Base-by-base conservation (phyloP, 495 filamentous ascomycete genomes). In the Penicillium daleae region DNA sequence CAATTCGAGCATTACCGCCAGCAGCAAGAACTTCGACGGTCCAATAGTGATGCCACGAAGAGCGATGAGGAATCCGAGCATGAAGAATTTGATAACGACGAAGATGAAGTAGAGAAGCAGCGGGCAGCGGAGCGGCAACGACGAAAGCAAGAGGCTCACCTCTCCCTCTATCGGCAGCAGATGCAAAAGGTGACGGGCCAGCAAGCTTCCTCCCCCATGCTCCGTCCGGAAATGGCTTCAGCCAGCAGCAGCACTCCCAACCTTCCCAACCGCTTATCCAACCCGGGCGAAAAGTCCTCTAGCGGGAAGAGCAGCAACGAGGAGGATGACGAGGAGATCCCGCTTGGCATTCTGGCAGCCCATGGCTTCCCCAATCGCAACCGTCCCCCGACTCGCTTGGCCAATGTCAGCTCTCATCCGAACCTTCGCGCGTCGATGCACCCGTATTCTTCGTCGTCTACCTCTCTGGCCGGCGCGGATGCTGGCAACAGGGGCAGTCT, bases 181-280 rank as follows among this genome's bases (percentile, higher is more conserved):
- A 96, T 97, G 92, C 96, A 92, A 91, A 97, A 97, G 70, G 89
- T 96, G 21, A 96, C 92, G 8, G 93, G 93, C 52, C 91, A 92
- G 66, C 73, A 80, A 56, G 83, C 82, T 52, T 68, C 81, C 1
- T 82, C 74, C 64, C 73, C 73, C 21, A 67, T 70, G 7, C 70
- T 79, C 10, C 79, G 77, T 24, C 77, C 80, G 33, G 71, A 71
- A 27, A 66, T 75, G 68, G 78, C 75, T 49, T 74, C 74, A 35
- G 74, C 73, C 8, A 82, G 72, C 63, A 75, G 57, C 63, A 83
- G 81, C 62, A 73, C 78, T 19, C 81, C 82, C 19, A 82, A 79
- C 62, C 64, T 84, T 19, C 56, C 69, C 17, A 64, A 63, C 12
- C 73, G 71, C 6, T 67, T 73, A 12, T 73, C 76, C 21, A 76